Conservation (phyloP, 2,329 filamentous ascomycete genomes). For the Trichoderma sp. region DNA sequence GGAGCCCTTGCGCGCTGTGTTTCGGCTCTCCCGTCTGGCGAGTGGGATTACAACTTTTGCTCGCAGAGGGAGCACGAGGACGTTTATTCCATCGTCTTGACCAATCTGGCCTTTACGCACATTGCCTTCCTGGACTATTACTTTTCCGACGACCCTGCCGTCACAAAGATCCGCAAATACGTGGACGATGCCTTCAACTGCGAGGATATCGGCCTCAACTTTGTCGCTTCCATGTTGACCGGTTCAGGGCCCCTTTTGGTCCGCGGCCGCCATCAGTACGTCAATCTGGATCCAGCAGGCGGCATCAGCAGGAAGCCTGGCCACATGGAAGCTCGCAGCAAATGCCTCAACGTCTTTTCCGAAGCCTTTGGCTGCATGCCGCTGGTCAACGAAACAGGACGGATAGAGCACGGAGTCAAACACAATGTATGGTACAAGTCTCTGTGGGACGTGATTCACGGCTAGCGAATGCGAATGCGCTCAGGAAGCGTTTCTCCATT, state of each 20-base stretch:
- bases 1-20: conserved; percentile 45
- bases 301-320: conserved; percentile 43
- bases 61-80: conserved; percentile 35
- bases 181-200: conserved; percentile 47
- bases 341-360: conserved; percentile 44
- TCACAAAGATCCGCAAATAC: conserved; percentile 42
- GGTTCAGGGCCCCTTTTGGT: conserved; percentile 43
- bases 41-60: conserved; percentile 44
- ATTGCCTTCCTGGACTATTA: conserved; percentile 47
- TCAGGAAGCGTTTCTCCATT: conserved; percentile 1
- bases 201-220: conserved; percentile 49
- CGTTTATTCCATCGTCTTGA: conserved; percentile 44
- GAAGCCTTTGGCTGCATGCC: conserved; percentile 43
- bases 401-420: conserved; percentile 40
- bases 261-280: conserved; percentile 39
- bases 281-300: conserved; percentile 39
- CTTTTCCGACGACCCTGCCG: conserved; percentile 39
- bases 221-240: conserved; percentile 41
- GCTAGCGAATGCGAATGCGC: conserved; percentile 13
- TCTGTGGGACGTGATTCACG: conserved; percentile 28
- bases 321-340: conserved; percentile 42
- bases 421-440: conserved; percentile 31
- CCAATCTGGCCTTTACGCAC: conserved; percentile 45
- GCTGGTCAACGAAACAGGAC: conserved; percentile 40
- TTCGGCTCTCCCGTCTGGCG: conserved; percentile 34